A percentile compares a stretch with the other conserved stretches of the same genome.
These are phyloP conservation scores for Fusarium sp. DNA, from an alignment of 2,329 filamentous ascomycete species.

Conservation along the genomic window DNA sequence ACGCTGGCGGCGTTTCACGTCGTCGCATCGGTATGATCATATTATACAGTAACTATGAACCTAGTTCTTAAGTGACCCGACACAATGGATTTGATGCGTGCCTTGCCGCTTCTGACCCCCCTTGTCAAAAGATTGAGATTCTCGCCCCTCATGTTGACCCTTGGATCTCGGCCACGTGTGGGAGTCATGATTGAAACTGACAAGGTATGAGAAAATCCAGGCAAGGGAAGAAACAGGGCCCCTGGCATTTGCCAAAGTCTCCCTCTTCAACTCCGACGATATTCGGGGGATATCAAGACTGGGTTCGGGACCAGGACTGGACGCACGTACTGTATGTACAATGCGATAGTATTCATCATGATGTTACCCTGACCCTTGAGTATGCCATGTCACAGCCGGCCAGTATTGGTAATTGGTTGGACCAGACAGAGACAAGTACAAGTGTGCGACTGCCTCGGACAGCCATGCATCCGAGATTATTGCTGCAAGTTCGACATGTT, in stretches of 20 bases:
- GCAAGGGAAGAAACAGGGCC: slow-evolving; percentile 5
- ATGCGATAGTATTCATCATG: slow-evolving; percentile 20
- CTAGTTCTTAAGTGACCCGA: slow-evolving; percentile 38
- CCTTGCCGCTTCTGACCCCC: slow-evolving; percentile 41
- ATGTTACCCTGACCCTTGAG: slow-evolving; percentile 31
- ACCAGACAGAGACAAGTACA: slow-evolving; percentile 18
- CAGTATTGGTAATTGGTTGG: slow-evolving; percentile 30
- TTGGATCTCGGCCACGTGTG: slow-evolving; percentile 39
- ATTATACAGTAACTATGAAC: slow-evolving; percentile 11
- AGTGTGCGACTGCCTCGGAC: slow-evolving; percentile 42
- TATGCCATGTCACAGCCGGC: slow-evolving; percentile 14
- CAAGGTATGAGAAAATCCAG: slow-evolving; percentile 8
- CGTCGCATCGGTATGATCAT: slow-evolving; percentile 20
- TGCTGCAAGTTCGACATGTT: slow-evolving; percentile 38
- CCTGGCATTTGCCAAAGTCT: slow-evolving; percentile 8
- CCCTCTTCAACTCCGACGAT: neutral
- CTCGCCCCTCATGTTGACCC: slow-evolving; percentile 20
- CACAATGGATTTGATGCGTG: slow-evolving; percentile 45
- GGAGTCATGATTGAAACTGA: slow-evolving; percentile 25
- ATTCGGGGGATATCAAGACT: slow-evolving; percentile 17
- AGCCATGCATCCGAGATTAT: slow-evolving; percentile 44
- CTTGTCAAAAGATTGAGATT: slow-evolving; percentile 27
- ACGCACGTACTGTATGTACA: neutral
- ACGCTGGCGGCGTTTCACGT: slow-evolving; percentile 30
- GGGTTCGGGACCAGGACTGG: neutral